Evolutionary conservation across 2,329 filamentous ascomycete species (phyloP).

Genomic region (Bisporella sp.): DNA sequence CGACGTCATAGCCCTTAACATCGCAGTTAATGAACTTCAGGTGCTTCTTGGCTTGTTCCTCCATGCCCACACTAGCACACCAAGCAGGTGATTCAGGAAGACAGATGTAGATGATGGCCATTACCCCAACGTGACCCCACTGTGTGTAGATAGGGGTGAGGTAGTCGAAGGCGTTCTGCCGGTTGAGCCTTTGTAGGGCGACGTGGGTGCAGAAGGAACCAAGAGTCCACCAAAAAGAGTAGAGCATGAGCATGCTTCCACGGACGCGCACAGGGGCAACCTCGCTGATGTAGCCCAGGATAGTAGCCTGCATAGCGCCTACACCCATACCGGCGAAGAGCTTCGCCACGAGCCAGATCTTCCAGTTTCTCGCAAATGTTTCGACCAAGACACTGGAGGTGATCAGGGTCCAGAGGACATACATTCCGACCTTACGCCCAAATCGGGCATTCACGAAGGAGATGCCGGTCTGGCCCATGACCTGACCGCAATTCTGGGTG

Average conservation of each 20-base stretch:
- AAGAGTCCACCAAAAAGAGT: constrained; percentile 32
- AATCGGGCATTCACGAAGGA: constrained; percentile 21
- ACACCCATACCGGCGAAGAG: constrained; percentile 13
- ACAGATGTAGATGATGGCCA: constrained; percentile 30
- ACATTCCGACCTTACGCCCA: constrained; percentile 28
- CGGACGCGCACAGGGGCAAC: constrained; percentile 7
- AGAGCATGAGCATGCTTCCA: constrained; percentile 5
- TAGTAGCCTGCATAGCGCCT: constrained; percentile 9
- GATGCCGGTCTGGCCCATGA: constrained; percentile 17
- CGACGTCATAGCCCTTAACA: constrained; percentile 22
- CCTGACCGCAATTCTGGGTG: constrained; percentile 9
- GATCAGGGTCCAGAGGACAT: constrained; percentile 25
- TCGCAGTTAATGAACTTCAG: constrained; percentile 15
- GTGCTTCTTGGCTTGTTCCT: constrained; percentile 14
- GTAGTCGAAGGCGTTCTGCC: constrained; percentile 27
- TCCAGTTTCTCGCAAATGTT: constrained; percentile 3
- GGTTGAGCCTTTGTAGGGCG: constrained; percentile 29
- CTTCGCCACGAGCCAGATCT: constrained; percentile 7
- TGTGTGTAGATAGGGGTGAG: constrained; percentile 35
- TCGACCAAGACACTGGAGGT: constrained; percentile 8
- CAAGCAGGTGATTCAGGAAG: constrained; percentile 32
- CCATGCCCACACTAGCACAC: constrained; percentile 10
- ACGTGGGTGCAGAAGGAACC: constrained; percentile 35
- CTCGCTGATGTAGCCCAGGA: constrained; percentile 10
- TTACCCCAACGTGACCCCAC: constrained; percentile 36